These are phyloP conservation scores for Rasamsonia emersonii DNA, from an alignment of 2,329 filamentous ascomycete species.

Conservation along the genomic window DNA sequence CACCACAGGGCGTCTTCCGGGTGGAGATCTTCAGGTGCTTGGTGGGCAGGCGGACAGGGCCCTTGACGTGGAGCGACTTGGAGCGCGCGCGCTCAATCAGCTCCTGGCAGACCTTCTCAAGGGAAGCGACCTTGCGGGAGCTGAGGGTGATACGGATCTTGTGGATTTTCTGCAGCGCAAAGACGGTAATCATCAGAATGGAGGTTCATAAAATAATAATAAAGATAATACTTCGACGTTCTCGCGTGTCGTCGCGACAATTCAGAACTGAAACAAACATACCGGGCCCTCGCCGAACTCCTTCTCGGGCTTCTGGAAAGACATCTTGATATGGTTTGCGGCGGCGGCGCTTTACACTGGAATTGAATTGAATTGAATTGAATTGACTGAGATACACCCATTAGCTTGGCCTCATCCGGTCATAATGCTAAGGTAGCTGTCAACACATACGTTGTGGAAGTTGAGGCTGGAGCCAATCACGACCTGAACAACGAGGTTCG, in stretches of 20 bases:
- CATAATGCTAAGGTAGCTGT: conserved; percentile 18
- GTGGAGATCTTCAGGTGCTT: conserved; percentile 95
- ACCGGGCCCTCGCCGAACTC: conserved; percentile 81
- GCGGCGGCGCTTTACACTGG: too few species aligned
- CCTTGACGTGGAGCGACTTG: conserved; percentile 98
- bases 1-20: conserved; percentile 98
- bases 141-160: conserved; percentile 98
- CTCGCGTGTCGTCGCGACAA: not conserved
- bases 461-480: conserved; percentile 51
- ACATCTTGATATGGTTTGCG: conserved; percentile 56
- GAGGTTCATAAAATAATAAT: not conserved
- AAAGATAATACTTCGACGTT: not conserved
- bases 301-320: conserved; percentile 94
- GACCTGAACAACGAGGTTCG: conserved; percentile 71
- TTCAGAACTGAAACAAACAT: conserved; percentile 31
- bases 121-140: conserved; percentile 84
- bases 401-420: not conserved
- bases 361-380: too few species aligned
- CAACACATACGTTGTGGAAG: conserved; percentile 18
- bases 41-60: conserved; percentile 93
- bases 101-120: conserved; percentile 97
- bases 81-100: conserved; percentile 96
- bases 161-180: conserved; percentile 65
- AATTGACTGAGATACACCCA: conserved; percentile 15
- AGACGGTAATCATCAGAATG: conserved; percentile 6